Base-by-base conservation (phyloP, 2,329 filamentous ascomycete genomes). In the Exophiala sp. region DNA sequence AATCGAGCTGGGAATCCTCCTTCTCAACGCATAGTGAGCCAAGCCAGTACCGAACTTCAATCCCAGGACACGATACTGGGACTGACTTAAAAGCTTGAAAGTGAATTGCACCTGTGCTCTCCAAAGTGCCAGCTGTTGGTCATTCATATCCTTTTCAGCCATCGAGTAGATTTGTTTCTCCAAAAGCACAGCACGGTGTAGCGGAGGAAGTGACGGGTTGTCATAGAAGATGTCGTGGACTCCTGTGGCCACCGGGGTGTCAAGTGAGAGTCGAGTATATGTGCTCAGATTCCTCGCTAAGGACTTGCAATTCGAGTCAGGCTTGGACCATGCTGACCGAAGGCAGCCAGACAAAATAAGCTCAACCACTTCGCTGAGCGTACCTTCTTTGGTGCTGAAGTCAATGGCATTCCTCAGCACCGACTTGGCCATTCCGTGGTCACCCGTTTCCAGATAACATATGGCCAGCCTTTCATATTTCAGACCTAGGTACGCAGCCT, bases 381-480 rank as follows among this genome's bases (percentile, higher is more conserved):
- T 56, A 2, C 67, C 72, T 16, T 63, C 57, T 3, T 65, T 58
- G 24, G 73, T 64, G 55, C 73, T 66, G 43, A 69, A 66, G 18
- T 61, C 57, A 30, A 75, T 66, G 3, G 71, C 68, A 35, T 67
- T 64, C 30, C 58, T 57, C 34, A 73, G 71, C 6, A 66, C 63
- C 23, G 63, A 52, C 16, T 64, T 63, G 0, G 72, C 67, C 44
- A 68, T 67, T 19, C 52, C 51, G 19, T 55, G 59, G 46, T 69
- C 62, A 32, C 64, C 63, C n/a, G 61, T 59, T 38, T 72, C 68
- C 14, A 70, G 47, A 52, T 70, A 71, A 2, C 71, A 60, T 44
- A 66, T 62, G 1, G 66, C 71, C 18, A 72, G 66, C 48, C 68
- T 65, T 54, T 75, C 72, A 40, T 68, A 69, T 50, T 74, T 74